Base-by-base conservation (phyloP, 148 eudicot species). In the Simmondsia chinensis region DNA sequence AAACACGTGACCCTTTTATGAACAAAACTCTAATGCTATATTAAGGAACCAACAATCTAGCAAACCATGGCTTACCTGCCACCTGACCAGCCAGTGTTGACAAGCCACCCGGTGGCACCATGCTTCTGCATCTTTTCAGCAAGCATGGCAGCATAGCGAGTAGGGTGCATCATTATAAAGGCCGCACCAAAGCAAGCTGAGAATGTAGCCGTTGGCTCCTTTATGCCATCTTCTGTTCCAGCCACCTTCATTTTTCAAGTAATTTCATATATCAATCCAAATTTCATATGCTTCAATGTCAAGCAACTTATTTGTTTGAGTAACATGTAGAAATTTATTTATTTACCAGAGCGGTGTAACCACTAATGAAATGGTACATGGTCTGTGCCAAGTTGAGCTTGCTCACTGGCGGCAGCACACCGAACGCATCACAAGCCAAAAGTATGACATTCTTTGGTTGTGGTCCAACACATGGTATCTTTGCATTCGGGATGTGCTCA, bases 351-450 rank as follows among this genome's bases (percentile, higher is more conserved):
- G 94, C 94, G 2, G 94, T 83, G 63, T 83, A 87, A 70, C 96
- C 96, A 39, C 96, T 87, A 52, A 87, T 87, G 77, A 87, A 87
- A 56, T 87, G 96, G 46, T 82, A 87, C 96, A 87, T 87, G 20
- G 96, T 87, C 53, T 87, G 96, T 19, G 94, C 65, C 61, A 87
- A 45, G 80, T 30, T 82, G 31, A 87, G 71, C 67, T 73, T 79
- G 76, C 94, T 83, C 41, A 83, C 96, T 17, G 96, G 96, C 34
- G 93, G 96, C 33, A 87, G 77, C 54, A 87, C 96, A 20, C 96
- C 94, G 32, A 87, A 83, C 17, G 87, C 83, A 46, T 83, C 94
- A 46, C 94, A 83, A 6, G 87, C 87, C 36, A 83, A 54, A 20
- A 83, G 83, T 41, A 79, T 83, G 50, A 79, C 77, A 39, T 83